These are phyloP conservation scores for Dactylellina cionopaga DNA, from an alignment of 2,329 filamentous ascomycete genomes.

Conservation along the genomic window DNA sequence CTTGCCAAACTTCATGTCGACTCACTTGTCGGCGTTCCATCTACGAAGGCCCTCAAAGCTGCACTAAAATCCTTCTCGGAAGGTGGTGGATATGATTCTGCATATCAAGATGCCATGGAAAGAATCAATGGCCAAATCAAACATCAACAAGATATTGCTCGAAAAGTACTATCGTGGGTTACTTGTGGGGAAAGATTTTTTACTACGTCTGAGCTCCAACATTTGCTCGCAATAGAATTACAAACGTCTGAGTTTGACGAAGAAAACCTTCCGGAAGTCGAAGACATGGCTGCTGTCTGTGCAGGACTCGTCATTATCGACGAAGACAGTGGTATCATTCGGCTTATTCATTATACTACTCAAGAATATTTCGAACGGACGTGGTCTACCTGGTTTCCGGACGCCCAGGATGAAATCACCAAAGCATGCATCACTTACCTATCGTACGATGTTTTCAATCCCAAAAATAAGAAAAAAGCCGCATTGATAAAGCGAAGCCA, in stretches of 20 bases:
- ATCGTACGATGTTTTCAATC: no score
- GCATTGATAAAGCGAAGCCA: background rate
- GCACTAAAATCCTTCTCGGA: background rate
- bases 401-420: conserved; percentile 2
- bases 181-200: background rate
- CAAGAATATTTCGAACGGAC: conserved; percentile 57
- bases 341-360: conserved; percentile 58
- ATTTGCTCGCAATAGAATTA: conserved; percentile 4
- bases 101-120: conserved; percentile 2
- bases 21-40: background rate
- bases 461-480: background rate
- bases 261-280: background rate
- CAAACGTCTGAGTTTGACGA: background rate
- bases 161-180: conserved; percentile 13
- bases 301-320: conserved; percentile 58
- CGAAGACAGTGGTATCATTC: conserved; percentile 55
- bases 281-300: conserved; percentile 52
- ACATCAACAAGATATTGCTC: background rate
- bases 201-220: background rate
- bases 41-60: background rate
- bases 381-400: background rate
- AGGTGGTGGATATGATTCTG: background rate
- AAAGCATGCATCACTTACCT: conserved; percentile 11
- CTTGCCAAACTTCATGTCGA: conserved; percentile 61
- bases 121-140: background rate